These are phyloP conservation scores for Suillus occidentalis DNA, from an alignment of 768 basidiomycete species.

Conservation along the genomic window DNA sequence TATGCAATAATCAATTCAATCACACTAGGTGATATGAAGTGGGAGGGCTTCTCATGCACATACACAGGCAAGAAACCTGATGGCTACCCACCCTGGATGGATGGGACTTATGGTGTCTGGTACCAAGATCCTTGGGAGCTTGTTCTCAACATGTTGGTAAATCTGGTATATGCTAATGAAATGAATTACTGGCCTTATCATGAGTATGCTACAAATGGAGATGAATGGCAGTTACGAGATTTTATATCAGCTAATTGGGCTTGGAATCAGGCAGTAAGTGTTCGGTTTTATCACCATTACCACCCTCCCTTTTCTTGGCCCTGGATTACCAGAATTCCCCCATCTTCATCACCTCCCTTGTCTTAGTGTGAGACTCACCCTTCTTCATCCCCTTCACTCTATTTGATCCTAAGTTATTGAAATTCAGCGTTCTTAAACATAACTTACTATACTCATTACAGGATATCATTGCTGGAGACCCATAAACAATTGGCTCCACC, in stretches of 20 bases:
- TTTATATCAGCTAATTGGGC: conserved; percentile 17
- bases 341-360: too few species aligned
- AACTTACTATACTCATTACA: not conserved
- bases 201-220: conserved; percentile 11
- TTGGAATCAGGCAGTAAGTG: conserved; percentile 14
- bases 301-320: too few species aligned
- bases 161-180: conserved; percentile 19
- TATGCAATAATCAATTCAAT: conserved; percentile 27
- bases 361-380: not conserved
- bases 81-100: conserved; percentile 25
- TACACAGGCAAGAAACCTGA: conserved; percentile 20
- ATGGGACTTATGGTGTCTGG: conserved; percentile 27
- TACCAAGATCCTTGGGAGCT: conserved; percentile 20
- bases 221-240: not conserved
- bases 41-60: conserved; percentile 24
- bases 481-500: conserved; percentile 24
- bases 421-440: not conserved
- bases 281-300: not conserved
- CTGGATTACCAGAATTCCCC: too few species aligned
- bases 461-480: conserved; percentile 13
- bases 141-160: conserved; percentile 20
- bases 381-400: too few species aligned
- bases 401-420: too few species aligned
- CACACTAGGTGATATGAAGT: conserved; percentile 26
- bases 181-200: conserved; percentile 20